Percentiles rank a stretch among this genome's conserved stretches.
Evolutionary conservation across 2,329 filamentous ascomycete species (phyloP).

Genomic region (Madurella mycetomatis): DNA sequence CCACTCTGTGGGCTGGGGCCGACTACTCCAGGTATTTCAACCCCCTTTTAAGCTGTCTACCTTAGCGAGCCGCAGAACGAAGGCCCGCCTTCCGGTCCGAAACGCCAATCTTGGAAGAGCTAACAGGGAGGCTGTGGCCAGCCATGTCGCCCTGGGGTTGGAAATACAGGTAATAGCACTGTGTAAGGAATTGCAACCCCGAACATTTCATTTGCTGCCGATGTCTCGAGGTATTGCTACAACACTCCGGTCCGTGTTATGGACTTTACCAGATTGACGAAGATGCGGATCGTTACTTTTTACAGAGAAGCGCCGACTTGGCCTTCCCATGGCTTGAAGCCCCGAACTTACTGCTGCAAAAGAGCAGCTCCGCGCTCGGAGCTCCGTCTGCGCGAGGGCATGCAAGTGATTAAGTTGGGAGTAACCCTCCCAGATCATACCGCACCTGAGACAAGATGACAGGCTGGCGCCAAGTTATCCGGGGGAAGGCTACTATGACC

Average conservation of each 20-base stretch:
- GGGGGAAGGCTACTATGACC: background rate
- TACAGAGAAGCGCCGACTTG: conserved; percentile 19
- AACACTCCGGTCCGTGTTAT: background rate
- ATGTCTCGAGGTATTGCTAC: background rate
- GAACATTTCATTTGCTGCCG: conserved; percentile 4
- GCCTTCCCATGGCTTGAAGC: conserved; percentile 9
- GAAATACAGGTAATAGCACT: background rate
- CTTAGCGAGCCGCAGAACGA: too few relatives aligned
- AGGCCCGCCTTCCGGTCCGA: too few relatives aligned
- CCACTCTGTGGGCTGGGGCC: too few relatives aligned
- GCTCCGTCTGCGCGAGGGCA: conserved; percentile 3
- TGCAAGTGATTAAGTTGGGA: conserved; percentile 1
- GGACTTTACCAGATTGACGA: conserved; percentile 10
- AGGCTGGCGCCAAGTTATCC: background rate
- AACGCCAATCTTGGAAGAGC: too few relatives aligned
- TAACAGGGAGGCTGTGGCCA: too few relatives aligned
- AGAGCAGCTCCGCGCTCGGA: conserved; percentile 11
- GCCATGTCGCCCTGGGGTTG: background rate
- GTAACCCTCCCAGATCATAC: background rate
- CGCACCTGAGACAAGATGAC: background rate
- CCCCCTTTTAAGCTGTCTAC: too few relatives aligned
- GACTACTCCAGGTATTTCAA: too few relatives aligned
- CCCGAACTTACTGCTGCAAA: background rate
- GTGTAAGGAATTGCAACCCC: background rate
- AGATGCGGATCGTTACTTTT: conserved; percentile 16